These are phyloP conservation scores for Colletotrichum liaoningense DNA, from an alignment of 2,329 filamentous ascomycete genomes.

Conservation along the genomic window DNA sequence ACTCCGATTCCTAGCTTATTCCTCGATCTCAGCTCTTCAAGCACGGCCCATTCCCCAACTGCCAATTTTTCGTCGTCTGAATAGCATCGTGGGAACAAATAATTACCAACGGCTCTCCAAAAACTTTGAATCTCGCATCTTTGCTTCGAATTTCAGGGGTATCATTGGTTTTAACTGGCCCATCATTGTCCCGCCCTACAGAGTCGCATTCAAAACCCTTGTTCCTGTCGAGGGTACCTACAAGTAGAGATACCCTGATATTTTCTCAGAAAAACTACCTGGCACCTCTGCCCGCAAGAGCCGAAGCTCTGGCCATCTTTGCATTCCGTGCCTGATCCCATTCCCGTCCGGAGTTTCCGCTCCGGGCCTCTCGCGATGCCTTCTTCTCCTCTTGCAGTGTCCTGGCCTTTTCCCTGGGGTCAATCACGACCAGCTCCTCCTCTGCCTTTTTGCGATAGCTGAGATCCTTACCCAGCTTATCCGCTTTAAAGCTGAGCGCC, in stretches of 20 bases:
- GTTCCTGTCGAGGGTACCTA: not conserved
- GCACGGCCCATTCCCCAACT: conserved; percentile 19
- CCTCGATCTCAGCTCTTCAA: conserved; percentile 21
- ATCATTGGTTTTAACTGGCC: conserved; percentile 33
- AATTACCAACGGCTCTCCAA: conserved; percentile 26
- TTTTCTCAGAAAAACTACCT: conserved; percentile 49
- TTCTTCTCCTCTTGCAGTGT: conserved; percentile 75
- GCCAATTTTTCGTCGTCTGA: conserved; percentile 28
- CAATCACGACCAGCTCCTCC: conserved; percentile 92
- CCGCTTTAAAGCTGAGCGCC: conserved; percentile 85
- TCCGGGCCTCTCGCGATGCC: conserved; percentile 65
- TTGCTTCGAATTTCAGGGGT: conserved; percentile 15
- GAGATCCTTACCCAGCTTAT: conserved; percentile 90
- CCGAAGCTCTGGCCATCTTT: conserved; percentile 64
- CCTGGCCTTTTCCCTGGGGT: conserved; percentile 85
- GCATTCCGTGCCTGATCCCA: conserved; percentile 71
- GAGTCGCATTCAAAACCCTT: conserved; percentile 26
- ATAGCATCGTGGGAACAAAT: conserved; percentile 28
- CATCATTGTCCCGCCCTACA: conserved; percentile 18
- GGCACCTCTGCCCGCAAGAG: conserved; percentile 67
- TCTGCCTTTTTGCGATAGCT: conserved; percentile 92
- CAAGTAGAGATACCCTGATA: not conserved
- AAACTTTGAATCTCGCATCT: conserved; percentile 15
- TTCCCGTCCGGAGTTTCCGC: conserved; percentile 62
- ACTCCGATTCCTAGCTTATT: conserved; percentile 31